Evolutionary conservation across 2,329 filamentous ascomycete species (phyloP).

Genomic region (Sclerotinia spermophila): DNA sequence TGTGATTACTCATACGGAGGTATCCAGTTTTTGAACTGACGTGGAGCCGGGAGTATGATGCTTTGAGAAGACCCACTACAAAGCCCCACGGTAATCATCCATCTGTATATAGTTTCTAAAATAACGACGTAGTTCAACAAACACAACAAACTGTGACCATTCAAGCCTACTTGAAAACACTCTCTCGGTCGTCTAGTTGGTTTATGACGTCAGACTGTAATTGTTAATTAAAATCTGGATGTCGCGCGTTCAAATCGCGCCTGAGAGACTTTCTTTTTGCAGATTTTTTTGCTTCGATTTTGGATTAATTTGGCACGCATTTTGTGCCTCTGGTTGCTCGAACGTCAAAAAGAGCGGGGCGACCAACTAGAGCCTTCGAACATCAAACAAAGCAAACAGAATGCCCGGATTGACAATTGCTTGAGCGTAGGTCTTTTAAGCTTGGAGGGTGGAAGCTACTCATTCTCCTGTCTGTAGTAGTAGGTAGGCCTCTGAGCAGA

Average conservation of each 20-base stretch:
- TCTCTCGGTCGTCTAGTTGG: slow-evolving; percentile 12
- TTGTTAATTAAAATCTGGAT: slow-evolving; percentile 1
- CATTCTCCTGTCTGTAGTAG: not conserved
- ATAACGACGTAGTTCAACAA: accelerated
- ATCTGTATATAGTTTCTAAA: not conserved
- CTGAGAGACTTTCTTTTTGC: not conserved
- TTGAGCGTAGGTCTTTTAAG: not conserved
- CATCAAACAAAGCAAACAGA: not conserved
- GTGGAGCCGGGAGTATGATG: not conserved
- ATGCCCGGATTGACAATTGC: not conserved
- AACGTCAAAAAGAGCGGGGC: not conserved
- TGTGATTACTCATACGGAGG: not conserved
- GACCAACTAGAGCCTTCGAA: not conserved
- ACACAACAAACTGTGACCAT: slow-evolving; percentile 17
- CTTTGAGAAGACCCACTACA: not conserved
- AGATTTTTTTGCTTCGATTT: not conserved
- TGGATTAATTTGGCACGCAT: not conserved
- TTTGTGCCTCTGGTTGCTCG: not conserved
- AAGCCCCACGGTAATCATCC: not conserved
- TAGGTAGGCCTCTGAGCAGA: accelerated
- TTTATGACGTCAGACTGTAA: slow-evolving; percentile 13
- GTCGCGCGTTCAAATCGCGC: slow-evolving; percentile 8
- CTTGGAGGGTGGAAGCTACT: not conserved
- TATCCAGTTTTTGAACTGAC: not conserved
- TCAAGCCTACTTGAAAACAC: slow-evolving; percentile 1